A percentile compares a stretch with the other conserved stretches of the same genome.
Conservation (phyloP, 2,329 filamentous ascomycete species). For the Huntiella omanensis region DNA sequence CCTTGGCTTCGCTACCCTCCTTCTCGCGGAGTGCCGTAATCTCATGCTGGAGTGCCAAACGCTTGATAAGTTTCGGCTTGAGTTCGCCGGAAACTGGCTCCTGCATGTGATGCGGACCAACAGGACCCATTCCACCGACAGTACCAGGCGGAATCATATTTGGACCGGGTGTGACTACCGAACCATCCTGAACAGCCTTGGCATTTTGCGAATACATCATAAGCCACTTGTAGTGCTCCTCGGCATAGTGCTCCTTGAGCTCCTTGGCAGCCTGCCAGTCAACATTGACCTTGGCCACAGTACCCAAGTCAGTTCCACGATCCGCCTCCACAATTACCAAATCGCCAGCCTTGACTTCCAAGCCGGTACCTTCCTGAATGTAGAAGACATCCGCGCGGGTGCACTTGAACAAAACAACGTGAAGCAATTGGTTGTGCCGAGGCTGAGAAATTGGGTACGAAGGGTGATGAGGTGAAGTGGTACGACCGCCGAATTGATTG, state of each 20-base stretch:
- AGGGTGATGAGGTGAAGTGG: constrained; percentile 41
- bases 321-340: constrained; percentile 96
- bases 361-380: constrained; percentile 83
- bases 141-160: constrained; percentile 25
- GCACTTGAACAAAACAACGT: constrained; percentile 93
- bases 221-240: constrained; percentile 94
- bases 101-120: constrained; percentile 53
- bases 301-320: constrained; percentile 85
- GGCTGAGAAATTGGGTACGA: constrained; percentile 43
- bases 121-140: constrained; percentile 60
- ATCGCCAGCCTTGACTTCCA: constrained; percentile 79
- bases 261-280: constrained; percentile 77
- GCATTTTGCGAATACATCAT: constrained; percentile 94
- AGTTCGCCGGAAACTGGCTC: constrained; percentile 56
- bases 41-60: constrained; percentile 79
- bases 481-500: constrained; percentile 12
- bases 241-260: constrained; percentile 74
- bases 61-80: constrained; percentile 92
- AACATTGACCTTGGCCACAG: constrained; percentile 73
- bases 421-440: constrained; percentile 51
- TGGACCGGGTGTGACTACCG: constrained; percentile 23
- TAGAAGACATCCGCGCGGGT: constrained; percentile 91
- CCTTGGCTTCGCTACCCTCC: constrained; percentile 93
- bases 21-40: constrained; percentile 80
- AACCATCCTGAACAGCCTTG: constrained; percentile 39